Base-by-base conservation (phyloP, 768 basidiomycete species). In the Hysterangium stoloniferum region DNA sequence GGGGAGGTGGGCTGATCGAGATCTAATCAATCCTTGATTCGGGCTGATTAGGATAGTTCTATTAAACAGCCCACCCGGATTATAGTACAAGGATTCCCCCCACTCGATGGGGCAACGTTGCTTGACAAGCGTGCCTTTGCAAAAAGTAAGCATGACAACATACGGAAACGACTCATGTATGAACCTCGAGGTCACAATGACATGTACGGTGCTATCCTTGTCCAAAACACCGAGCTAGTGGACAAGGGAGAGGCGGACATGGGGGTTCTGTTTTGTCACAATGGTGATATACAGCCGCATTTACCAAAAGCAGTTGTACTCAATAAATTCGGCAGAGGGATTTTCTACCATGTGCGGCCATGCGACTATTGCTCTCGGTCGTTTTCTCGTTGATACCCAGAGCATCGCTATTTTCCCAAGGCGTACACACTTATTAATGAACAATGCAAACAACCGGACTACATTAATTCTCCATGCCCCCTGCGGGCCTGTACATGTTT, bases 271-370 rank as follows among this genome's bases (percentile, higher is more conserved):
- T 71, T 70, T 53, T 69, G 66, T 52, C 69, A 71, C 53, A 71
- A 71, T 53, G 67, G 68, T 70, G 32, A n/a, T 58, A 22, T 11
- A 20, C n/a, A n/a, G n/a, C 12, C 12, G 9, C 25, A n/a, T n/a
- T n/a, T n/a, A n/a, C n/a, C n/a, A n/a, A 27, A 54, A 15, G 1
- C 1, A 5, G 35, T 2, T 8, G 11, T 19, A 40, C 19, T 4
- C 11, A 32, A 11, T 7, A n/a, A 33, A 22, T 49, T 44, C 9
- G 33, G n/a, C 44, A 69, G 69, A 69, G 59, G 69, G 69, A 1
- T 71, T 68, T 54, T 70, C 68, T 11, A 70, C 69, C 7, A 71
- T 71, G 69, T 71, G 69, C 42, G 69, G 69, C 0, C 69, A 71
- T 46, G 69, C 68, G 6, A 69, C 68, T 4, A 65, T 71, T 31